Base-by-base conservation (phyloP, 331 rosid genomes). In the Quercus phellos region DNA sequence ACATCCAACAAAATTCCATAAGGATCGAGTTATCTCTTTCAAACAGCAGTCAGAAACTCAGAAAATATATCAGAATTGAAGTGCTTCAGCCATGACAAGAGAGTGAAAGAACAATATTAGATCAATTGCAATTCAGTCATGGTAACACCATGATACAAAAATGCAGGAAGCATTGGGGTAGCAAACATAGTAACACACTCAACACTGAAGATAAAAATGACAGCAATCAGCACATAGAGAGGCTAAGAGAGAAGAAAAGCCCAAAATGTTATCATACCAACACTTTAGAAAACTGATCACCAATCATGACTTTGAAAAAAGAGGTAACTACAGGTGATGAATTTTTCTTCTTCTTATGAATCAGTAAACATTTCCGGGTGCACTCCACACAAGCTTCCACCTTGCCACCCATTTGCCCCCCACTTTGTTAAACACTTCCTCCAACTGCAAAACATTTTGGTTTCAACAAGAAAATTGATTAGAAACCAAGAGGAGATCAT, bases 251-350 rank as follows among this genome's bases (percentile, higher is more conserved):
- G 78, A 75, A n/a, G 42, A 22, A 56, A 24, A 22, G 29, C 55
- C 58, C 59, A 51, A 54, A 54, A 55, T 3, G 56, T 21, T 68
- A 30, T 66, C 64, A n/a, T 81, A 92, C 96, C 97, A 92, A 53
- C 72, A 83, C 55, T 29, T 50, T 38, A 2, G 89, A 80, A 59
- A 85, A 80, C 24, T 32, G 60, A 29, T 75, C 76, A 14, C 81
- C 85, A 55, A 80, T 5, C 82, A 92, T 80, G 81, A 89, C n/a
- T 87, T 82, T 90, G 90, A 89, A 87, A 84, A 92, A 92, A 19
- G 92, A 85, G 51, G 34, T 68, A 10, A 77, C 82, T 1, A 4
- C 58, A 72, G 14, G 32, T 43, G 84, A 46, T 5, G 83, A 76
- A 0, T 46, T 77, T 70, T 54, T 78, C 51, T 74, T 68, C 70